phyloP scores from a whole-genome alignment of 140 eudicot species.

The Flaveria floridana region DNA sequence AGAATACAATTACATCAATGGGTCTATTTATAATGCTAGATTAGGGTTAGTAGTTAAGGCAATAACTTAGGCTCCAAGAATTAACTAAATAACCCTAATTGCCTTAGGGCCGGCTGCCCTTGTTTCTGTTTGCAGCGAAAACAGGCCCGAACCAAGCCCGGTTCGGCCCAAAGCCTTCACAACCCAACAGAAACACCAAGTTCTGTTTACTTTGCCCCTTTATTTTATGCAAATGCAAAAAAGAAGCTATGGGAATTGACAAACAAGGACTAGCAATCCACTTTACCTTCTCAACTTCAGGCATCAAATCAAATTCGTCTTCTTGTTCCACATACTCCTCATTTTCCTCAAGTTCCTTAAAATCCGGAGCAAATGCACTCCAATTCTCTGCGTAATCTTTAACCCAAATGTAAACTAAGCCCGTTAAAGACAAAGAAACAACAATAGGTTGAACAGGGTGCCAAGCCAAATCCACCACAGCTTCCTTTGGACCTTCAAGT shows the following conservation, averaged over 20 bases:
- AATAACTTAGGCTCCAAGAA: too few relatives aligned
- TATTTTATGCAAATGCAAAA: not conserved
- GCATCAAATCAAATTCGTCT: conserved; percentile 80
- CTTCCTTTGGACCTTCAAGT: conserved; percentile 91
- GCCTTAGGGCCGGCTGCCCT: too few relatives aligned
- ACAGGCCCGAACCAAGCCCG: too few relatives aligned
- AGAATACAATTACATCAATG: too few relatives aligned
- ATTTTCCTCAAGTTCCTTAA: conserved; percentile 80
- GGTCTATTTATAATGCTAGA: too few relatives aligned
- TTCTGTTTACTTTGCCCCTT: not conserved
- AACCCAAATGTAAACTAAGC: conserved; percentile 81
- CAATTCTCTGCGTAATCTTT: conserved; percentile 83
- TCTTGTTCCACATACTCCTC: conserved; percentile 94
- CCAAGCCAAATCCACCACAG: conserved; percentile 84
- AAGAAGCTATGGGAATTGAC: not conserved
- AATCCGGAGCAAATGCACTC: conserved; percentile 95
- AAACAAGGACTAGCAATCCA: not conserved
- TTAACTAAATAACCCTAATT: too few relatives aligned
- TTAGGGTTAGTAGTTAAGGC: too few relatives aligned
- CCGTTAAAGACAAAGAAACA: conserved; percentile 73
- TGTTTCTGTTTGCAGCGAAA: too few relatives aligned
- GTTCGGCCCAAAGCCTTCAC: too few relatives aligned
- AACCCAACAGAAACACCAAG: too few relatives aligned
- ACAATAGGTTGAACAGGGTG: conserved; percentile 83
- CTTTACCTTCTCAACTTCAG: conserved; percentile 63